Base-by-base conservation (phyloP, 176 grass and related monocot species). In the Oryza longistaminata region DNA sequence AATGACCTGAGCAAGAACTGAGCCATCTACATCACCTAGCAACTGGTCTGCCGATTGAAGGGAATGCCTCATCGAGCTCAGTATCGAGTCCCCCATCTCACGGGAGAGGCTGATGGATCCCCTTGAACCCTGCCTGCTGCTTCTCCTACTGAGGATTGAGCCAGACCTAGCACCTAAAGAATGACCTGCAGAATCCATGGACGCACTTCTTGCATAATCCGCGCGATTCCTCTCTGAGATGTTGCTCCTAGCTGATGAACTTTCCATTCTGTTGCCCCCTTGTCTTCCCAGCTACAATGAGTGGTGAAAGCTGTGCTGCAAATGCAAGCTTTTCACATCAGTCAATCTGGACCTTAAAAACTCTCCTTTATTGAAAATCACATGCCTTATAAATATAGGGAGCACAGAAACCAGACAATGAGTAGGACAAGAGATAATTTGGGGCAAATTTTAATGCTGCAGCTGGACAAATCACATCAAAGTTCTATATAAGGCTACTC, bases 31-130 rank as follows among this genome's bases (percentile, higher is more conserved):
- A 7, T 90, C 90, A 69, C 85, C 90, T 44, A 95, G 76, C 74
- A 88, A 80, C 49, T 96, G 88, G 61, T 91, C 91, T 22, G 84
- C 86, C 6, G 83, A 84, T 53, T 91, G 88, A 84, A 89, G 94
- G 21, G 94, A 96, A 82, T 83, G 88, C 83, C 94, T 93, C 86
- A 96, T 91, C 3, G 94, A 96, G 76, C 81, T 78, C 44, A 96
- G 81, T 78, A 95, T 89, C 22, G 79, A 85, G 79, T 94, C 94
- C 0, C 92, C 90, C 55, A 80, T 82, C 19, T 88, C 88, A 3
- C 88, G 82, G 25, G 93, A 89, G 39, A 99, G 88, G 61, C 91
- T 90, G 62, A 81, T 17, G 21, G 95, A 95, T 73, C 82, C 84
- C 73, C 92, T 88, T 66, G 88, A 95, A 34, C 26, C 82, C 31